Conservation (phyloP, 495 filamentous ascomycete species). For the Cladorrhinum samala region DNA sequence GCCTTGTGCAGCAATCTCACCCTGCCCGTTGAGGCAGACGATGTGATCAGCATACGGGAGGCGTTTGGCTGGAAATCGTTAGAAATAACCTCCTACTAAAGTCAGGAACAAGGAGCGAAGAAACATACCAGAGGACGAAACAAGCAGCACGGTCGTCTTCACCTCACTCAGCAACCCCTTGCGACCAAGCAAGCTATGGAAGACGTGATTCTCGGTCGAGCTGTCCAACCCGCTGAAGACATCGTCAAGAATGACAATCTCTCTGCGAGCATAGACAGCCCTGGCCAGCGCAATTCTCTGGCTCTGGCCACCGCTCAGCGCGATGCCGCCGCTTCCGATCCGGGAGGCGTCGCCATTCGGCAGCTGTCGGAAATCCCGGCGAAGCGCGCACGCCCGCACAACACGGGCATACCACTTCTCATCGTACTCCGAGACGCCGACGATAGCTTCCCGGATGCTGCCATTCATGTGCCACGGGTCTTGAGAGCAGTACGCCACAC, state of each 20-base stretch:
- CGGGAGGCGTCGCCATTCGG: constrained; percentile 27
- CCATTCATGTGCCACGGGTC: constrained; percentile 32
- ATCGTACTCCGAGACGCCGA: constrained; percentile 23
- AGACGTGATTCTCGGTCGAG: constrained; percentile 52
- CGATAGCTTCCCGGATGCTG: constrained; percentile 33
- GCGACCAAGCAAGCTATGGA: constrained; percentile 46
- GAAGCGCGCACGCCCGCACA: constrained; percentile 31
- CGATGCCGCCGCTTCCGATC: constrained; percentile 31
- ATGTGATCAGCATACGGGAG: constrained; percentile 49
- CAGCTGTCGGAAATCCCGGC: constrained; percentile 28
- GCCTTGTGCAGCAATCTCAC: constrained; percentile 45
- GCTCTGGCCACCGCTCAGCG: constrained; percentile 36
- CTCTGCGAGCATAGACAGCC: constrained; percentile 18
- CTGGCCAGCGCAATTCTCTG: constrained; percentile 30
- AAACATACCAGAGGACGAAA: constrained; percentile 19
- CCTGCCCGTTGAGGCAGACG: constrained; percentile 41
- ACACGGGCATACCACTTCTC: constrained; percentile 35
- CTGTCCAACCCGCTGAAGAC: constrained; percentile 49
- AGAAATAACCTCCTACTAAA: too few relatives aligned
- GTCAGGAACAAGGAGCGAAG: too few relatives aligned
- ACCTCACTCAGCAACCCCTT: constrained; percentile 36
- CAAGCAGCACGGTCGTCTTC: constrained; percentile 47
- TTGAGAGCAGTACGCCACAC: constrained; percentile 30
- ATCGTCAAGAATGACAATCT: constrained; percentile 22
- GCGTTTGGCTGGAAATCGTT: constrained; percentile 11